These are phyloP conservation scores for Polygonum aviculare DNA, from an alignment of 148 eudicot species.

Conservation along the genomic window DNA sequence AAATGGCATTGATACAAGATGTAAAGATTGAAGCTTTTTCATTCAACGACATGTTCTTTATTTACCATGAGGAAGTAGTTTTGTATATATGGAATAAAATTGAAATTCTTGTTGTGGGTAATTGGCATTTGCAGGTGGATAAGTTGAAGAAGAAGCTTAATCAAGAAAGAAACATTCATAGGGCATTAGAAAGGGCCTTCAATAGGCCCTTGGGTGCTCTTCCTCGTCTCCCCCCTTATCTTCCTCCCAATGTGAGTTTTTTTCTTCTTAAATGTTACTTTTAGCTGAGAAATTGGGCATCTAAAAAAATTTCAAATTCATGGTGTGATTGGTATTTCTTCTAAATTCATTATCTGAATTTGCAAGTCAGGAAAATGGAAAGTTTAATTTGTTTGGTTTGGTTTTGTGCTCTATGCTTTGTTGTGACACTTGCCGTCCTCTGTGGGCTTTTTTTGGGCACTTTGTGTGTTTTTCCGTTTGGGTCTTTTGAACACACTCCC, in stretches of 20 bases:
- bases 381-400: too few species aligned
- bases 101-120: background rate
- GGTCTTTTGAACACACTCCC: too few species aligned
- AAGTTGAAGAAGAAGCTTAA: constrained; percentile 13
- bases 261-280: background rate
- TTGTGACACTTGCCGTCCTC: too few species aligned
- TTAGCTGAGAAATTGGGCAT: background rate
- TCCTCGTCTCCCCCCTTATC: constrained; percentile 12
- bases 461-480: too few species aligned
- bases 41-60: background rate
- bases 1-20: constrained; percentile 7
- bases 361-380: background rate
- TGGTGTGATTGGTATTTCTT: background rate
- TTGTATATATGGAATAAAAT: background rate
- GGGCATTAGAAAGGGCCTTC: constrained; percentile 7
- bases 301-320: background rate
- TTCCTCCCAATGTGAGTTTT: constrained; percentile 9
- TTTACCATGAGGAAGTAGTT: background rate
- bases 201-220: constrained; percentile 12
- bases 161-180: constrained; percentile 7
- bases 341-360: background rate
- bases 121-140: constrained; percentile 7
- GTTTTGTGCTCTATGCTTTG: too few species aligned
- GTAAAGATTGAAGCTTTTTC: constrained; percentile 1
- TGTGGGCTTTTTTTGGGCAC: too few species aligned